These are phyloP conservation scores for Suillus subalutaceus DNA, from an alignment of 768 basidiomycete species.

Conservation along the genomic window DNA sequence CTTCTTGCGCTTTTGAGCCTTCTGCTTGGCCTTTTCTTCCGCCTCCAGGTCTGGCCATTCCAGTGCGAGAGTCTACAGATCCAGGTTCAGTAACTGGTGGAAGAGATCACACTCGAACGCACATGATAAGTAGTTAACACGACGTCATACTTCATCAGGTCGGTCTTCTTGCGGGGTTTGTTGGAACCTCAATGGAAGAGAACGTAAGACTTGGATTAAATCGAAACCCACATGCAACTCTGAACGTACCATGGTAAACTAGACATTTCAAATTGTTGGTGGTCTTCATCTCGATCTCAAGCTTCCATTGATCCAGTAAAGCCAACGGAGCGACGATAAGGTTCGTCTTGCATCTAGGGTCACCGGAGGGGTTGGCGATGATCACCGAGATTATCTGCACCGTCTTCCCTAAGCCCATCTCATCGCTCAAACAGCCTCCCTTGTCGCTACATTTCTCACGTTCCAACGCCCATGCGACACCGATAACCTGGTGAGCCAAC, in stretches of 20 bases:
- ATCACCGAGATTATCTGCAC: slow-evolving; percentile 67
- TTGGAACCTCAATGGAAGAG: slow-evolving; percentile 32
- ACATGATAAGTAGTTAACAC: slow-evolving; percentile 59
- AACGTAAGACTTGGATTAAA: neutral
- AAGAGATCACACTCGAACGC: slow-evolving; percentile 19
- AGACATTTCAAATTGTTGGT: slow-evolving; percentile 49
- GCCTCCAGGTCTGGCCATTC: slow-evolving; percentile 62
- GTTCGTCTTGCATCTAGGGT: slow-evolving; percentile 60
- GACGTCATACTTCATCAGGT: slow-evolving; percentile 61
- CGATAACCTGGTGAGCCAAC: slow-evolving; percentile 72
- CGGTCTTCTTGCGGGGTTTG: slow-evolving; percentile 47
- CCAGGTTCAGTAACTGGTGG: slow-evolving; percentile 2
- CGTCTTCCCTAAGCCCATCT: slow-evolving; percentile 62
- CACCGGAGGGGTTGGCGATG: slow-evolving; percentile 51
- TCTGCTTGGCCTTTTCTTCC: slow-evolving; percentile 37
- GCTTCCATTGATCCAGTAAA: slow-evolving; percentile 67
- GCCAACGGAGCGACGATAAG: slow-evolving; percentile 70
- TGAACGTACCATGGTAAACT: slow-evolving; percentile 63
- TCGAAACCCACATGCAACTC: neutral
- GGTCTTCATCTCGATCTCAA: slow-evolving; percentile 61
- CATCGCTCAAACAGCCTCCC: slow-evolving; percentile 38
- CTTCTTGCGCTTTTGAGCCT: slow-evolving; percentile 17
- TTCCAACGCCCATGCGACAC: slow-evolving; percentile 46
- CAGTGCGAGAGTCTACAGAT: slow-evolving; percentile 51
- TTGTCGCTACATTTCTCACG: slow-evolving; percentile 31